Evolutionary conservation across 768 basidiomycete species (phyloP), one percentile per base, ranked within the genome.

Genomic region (Podaxis sp.): DNA sequence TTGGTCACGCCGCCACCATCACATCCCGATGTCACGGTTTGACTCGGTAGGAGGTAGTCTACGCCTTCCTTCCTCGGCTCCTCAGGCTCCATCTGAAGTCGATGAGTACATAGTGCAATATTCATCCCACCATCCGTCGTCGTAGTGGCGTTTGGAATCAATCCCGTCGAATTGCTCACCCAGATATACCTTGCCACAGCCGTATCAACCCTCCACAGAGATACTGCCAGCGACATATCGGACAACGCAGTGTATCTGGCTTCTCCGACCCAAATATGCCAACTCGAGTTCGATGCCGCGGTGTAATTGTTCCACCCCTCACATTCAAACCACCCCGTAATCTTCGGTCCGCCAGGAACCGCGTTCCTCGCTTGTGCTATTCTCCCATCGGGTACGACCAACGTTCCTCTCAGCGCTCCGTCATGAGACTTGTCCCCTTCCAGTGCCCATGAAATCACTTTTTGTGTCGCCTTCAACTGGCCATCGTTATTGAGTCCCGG

Each of bases 391-490:
- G 65, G 67, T 13, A 58, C 40, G 37, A 67, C 67, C 36, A 66
- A 22, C 1, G 67, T 44, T 3, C 67, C 65, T 24, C 40, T 59
- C 12, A 58, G 50, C 8, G 65, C 67, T 28, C 40, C 22, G 28
- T 36, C 65, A 51, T 67, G 67, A 24, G 5, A 30, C 28, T 24
- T 53, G 36, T 67, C 65, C 13, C 56, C 53, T 8, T 44, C 51
- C 33, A 67, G 37, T 3, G 67, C 65, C 67, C 67, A 67, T 8
- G 55, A 36, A 13, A 56, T 64, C 6, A 66, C 62, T 36, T 67
- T 64, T 26, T 65, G 57, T 10, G 46, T 58, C 11, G 67, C 67
- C 30, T 50, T 58, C 36, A 63, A 17, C 37, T 66, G 65, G 11
- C 65, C 63, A 46, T 50, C 65, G 41, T 36, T 64, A 38, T 66